phyloP scores from a whole-genome alignment of 1,284 basidiomycete species.

The Neotropicomus parvogracilis region DNA sequence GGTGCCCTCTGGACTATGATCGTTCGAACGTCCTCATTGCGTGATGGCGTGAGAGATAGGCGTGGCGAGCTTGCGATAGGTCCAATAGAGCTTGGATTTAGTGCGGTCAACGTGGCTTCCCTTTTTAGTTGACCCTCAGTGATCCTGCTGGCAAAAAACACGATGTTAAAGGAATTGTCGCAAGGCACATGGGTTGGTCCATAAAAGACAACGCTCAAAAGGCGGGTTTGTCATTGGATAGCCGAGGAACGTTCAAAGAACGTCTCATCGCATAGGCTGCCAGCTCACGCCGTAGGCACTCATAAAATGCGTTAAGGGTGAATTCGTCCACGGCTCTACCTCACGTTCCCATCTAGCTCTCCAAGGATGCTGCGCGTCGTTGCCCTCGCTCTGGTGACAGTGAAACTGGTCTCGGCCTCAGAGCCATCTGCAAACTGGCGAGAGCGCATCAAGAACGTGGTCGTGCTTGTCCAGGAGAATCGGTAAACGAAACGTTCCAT shows the following conservation, averaged over 20 bases:
- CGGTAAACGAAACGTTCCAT: constrained; percentile 14
- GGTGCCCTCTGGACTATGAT: not conserved
- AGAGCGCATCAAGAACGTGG: constrained; percentile 26
- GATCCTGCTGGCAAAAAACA: not conserved
- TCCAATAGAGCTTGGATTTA: too few relatives aligned
- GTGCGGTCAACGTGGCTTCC: too few relatives aligned
- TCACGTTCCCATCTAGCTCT: not conserved
- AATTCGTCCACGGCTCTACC: not conserved
- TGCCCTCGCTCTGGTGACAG: constrained; percentile 12
- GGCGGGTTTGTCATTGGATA: constrained; percentile 10
- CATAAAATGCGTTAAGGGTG: constrained; percentile 11
- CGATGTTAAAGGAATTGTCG: too few relatives aligned
- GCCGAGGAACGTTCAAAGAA: constrained; percentile 9
- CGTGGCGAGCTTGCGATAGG: too few relatives aligned
- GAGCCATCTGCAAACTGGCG: constrained; percentile 18
- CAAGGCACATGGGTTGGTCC: not conserved
- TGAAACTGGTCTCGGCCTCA: not conserved
- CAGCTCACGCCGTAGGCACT: constrained; percentile 1
- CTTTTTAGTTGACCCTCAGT: not conserved
- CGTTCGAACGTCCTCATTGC: too few relatives aligned
- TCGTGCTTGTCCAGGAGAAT: constrained; percentile 29
- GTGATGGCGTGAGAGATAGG: too few relatives aligned
- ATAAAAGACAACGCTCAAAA: not conserved
- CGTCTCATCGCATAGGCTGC: not conserved
- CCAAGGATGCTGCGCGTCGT: constrained; percentile 14